Percentiles rank a stretch among this genome's conserved stretches.
Evolutionary conservation across 805 yeast genomes (phyloP).

Genomic region (Candida ponderosae): DNA sequence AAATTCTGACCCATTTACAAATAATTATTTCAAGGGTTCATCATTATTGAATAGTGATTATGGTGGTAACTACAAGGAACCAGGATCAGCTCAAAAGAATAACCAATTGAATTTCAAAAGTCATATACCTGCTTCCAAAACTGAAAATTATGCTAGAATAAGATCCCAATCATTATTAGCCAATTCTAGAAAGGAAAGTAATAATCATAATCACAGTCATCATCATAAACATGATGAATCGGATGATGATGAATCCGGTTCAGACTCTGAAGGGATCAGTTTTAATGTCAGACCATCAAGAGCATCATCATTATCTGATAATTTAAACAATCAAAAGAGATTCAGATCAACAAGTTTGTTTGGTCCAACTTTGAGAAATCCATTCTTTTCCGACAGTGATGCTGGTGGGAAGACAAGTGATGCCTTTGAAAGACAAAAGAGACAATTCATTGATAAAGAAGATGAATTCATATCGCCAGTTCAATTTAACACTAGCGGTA

Average conservation of each 20-base stretch:
- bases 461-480: constrained; percentile 8
- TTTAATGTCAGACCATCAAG: constrained; percentile 13
- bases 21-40: too few relatives aligned
- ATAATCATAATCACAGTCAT: background rate
- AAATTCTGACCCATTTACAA: constrained; percentile 12
- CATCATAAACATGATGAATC: constrained; percentile 1
- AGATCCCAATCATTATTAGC: constrained; percentile 16
- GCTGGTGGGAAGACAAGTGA: background rate
- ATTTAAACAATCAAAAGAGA: constrained; percentile 10
- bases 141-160: constrained; percentile 9
- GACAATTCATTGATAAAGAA: constrained; percentile 2
- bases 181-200: constrained; percentile 2
- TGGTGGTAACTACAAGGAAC: too few relatives aligned
- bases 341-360: constrained; percentile 19
- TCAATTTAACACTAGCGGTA: too few relatives aligned
- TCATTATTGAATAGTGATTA: too few relatives aligned
- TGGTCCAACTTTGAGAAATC: constrained; percentile 16
- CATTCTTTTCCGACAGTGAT: constrained; percentile 10
- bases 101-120: constrained; percentile 14
- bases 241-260: constrained; percentile 9
- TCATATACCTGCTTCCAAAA: constrained; percentile 7
- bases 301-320: background rate
- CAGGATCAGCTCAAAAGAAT: background rate
- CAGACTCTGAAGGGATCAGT: constrained; percentile 17
- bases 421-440: background rate